phyloP scores from a whole-genome alignment of 495 filamentous ascomycete species.

The Xylaria flabelliformis region DNA sequence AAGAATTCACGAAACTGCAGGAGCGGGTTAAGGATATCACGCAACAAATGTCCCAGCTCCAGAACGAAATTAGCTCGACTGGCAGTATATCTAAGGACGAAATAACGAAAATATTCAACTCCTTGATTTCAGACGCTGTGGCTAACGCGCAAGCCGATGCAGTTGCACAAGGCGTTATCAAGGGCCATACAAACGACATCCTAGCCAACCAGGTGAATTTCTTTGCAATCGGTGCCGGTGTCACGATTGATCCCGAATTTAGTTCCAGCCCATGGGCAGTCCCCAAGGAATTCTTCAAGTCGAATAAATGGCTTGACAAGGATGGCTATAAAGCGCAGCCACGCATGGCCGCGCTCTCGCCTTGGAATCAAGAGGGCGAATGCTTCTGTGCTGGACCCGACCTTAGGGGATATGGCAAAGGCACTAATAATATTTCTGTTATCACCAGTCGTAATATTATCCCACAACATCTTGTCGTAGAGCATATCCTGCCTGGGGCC shows the following conservation, averaged over 20 bases:
- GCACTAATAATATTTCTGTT: conserved; percentile 55
- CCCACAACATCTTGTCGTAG: conserved; percentile 64
- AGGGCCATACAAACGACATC: conserved; percentile 33
- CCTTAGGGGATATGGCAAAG: conserved; percentile 30
- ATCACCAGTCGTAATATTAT: conserved; percentile 53
- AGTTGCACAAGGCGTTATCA: conserved; percentile 38
- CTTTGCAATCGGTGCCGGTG: conserved; percentile 47
- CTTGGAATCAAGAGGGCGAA: conserved; percentile 67
- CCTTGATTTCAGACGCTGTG: conserved; percentile 43
- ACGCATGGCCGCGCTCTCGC: conserved; percentile 53
- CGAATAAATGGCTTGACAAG: conserved; percentile 36
- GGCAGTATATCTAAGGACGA: conserved; percentile 27
- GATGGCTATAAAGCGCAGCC: conserved; percentile 35
- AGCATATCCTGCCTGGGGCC: conserved; percentile 63
- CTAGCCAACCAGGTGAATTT: conserved; percentile 50
- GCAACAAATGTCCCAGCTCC: conserved; percentile 21
- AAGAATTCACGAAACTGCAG: conserved; percentile 33
- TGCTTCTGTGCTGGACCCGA: conserved; percentile 67
- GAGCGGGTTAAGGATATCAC: conserved; percentile 31
- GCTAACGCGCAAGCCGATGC: conserved; percentile 45
- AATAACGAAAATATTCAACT: conserved; percentile 40
- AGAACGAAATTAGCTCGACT: not conserved
- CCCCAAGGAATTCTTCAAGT: conserved; percentile 21
- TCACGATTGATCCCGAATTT: conserved; percentile 36
- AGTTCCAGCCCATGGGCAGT: conserved; percentile 40